Conservation (phyloP, 345 rosid genomes). For the Excoecaria agallocha region DNA sequence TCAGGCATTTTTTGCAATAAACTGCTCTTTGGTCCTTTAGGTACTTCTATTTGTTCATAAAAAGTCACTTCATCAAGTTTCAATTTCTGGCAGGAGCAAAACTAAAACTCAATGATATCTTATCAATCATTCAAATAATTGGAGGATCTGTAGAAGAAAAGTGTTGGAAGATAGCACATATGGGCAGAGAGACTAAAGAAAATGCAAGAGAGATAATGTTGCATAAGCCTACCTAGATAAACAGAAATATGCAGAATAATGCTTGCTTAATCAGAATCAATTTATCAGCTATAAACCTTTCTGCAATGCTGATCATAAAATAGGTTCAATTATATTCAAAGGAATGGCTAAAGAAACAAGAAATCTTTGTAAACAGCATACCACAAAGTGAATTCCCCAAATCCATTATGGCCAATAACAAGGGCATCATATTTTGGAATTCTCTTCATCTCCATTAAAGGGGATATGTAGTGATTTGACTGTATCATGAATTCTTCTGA, state of each 20-base stretch:
- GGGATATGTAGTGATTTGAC: conserved; percentile 39
- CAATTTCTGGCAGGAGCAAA: background rate
- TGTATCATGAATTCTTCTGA: conserved; percentile 49
- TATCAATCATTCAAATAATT: background rate
- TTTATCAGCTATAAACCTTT: background rate
- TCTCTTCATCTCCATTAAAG: conserved; percentile 68
- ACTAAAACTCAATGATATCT: background rate
- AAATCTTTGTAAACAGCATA: conserved; percentile 31
- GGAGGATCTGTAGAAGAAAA: background rate
- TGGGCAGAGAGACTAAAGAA: background rate
- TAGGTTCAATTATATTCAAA: background rate
- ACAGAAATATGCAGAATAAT: background rate
- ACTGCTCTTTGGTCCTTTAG: background rate
- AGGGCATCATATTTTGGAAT: conserved; percentile 58
- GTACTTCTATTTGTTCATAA: background rate
- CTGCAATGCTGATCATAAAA: conserved; percentile 4
- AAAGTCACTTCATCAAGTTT: background rate
- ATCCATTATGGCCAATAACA: conserved; percentile 68
- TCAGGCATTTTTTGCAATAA: background rate
- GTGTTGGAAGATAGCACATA: background rate
- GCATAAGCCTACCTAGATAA: background rate
- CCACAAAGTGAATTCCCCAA: conserved; percentile 81
- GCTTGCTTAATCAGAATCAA: background rate
- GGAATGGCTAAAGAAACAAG: background rate
- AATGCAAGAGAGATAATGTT: background rate